Conservation (phyloP, 225 moss, liverwort and hornwort genomes). For the Pleurozium schreberi region DNA sequence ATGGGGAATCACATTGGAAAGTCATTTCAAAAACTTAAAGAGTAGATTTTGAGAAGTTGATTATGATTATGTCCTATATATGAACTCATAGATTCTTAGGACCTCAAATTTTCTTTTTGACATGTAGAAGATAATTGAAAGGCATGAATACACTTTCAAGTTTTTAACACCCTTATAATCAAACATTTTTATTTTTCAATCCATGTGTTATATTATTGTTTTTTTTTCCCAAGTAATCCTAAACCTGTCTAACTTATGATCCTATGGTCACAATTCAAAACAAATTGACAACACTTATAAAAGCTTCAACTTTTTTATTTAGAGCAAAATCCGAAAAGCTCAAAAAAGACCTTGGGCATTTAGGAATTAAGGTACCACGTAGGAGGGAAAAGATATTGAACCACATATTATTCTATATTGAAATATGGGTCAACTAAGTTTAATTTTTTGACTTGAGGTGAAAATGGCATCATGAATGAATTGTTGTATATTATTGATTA, state of each 20-base stretch:
- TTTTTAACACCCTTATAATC: not conserved
- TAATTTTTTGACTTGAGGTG: not conserved
- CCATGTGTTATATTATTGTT: not conserved
- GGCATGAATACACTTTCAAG: not conserved
- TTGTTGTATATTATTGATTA: not conserved
- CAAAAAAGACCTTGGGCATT: not conserved
- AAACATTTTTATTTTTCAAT: not conserved
- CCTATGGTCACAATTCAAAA: no score
- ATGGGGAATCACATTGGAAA: not conserved
- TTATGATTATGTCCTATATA: not conserved
- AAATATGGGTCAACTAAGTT: not conserved
- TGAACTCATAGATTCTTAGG: not conserved
- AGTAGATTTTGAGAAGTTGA: not conserved
- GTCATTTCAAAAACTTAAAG: not conserved
- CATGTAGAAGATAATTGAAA: not conserved
- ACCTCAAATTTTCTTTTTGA: not conserved
- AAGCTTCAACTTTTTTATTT: not conserved
- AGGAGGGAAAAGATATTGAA: not conserved
- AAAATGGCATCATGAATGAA: not conserved
- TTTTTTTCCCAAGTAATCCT: no score
- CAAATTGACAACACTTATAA: not conserved
- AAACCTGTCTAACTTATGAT: no score
- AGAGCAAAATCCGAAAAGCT: accelerated
- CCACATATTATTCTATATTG: not conserved
- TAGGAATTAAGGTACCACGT: not conserved